These are phyloP conservation scores for Phaeoacremonium minimum DNA, from an alignment of 2,329 filamentous ascomycete genomes.

Conservation along the genomic window DNA sequence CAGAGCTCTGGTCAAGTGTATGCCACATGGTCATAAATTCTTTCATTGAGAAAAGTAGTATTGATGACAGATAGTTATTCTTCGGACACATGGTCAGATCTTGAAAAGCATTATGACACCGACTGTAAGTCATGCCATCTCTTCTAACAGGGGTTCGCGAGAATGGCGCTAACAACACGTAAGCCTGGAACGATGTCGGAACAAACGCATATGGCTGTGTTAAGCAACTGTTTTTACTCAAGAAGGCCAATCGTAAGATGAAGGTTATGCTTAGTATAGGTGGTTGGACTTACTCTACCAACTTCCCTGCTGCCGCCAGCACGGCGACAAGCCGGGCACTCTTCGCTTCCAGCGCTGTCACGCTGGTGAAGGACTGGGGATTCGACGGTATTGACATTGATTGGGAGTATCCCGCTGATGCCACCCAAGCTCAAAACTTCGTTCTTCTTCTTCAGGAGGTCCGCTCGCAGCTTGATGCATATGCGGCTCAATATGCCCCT, in stretches of 20 bases:
- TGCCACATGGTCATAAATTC: constrained; percentile 18
- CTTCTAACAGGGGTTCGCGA: not conserved
- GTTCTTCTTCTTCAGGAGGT: constrained; percentile 38
- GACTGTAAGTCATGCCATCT: constrained; percentile 47
- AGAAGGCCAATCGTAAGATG: constrained; percentile 71
- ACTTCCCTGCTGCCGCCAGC: constrained; percentile 66
- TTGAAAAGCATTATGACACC: constrained; percentile 65
- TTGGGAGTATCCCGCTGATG: constrained; percentile 33
- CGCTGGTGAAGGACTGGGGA: constrained; percentile 69
- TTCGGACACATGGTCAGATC: constrained; percentile 66
- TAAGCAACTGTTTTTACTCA: constrained; percentile 75
- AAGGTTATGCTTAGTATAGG: constrained; percentile 79
- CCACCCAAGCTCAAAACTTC: constrained; percentile 36
- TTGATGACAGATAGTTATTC: constrained; percentile 46
- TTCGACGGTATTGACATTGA: constrained; percentile 45
- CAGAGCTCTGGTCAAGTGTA: constrained; percentile 67
- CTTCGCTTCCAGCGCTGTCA: constrained; percentile 68
- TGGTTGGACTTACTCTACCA: constrained; percentile 78
- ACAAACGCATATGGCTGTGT: constrained; percentile 77
- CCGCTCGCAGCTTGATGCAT: constrained; percentile 42
- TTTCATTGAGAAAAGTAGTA: not conserved
- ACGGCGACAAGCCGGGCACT: constrained; percentile 54
- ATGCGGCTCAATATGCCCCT: constrained; percentile 35
- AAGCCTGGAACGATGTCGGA: constrained; percentile 56
- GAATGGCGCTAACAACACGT: constrained; percentile 2